Base-by-base conservation (phyloP, 2,329 filamentous ascomycete species). In the Paecilomyces fulvus region DNA sequence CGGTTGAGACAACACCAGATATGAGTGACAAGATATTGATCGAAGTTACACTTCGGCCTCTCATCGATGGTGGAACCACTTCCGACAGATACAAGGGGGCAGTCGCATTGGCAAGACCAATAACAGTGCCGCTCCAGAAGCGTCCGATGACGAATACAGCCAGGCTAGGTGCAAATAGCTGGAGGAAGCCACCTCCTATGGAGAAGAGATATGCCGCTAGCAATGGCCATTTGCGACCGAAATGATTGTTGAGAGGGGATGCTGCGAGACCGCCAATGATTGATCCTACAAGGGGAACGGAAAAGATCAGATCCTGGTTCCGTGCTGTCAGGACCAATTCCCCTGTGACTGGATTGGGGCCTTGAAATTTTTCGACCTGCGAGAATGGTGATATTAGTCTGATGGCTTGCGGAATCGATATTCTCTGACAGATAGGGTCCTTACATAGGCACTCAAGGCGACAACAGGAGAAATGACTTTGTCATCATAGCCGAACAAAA, bases 1-100 rank as follows among this genome's bases (percentile, higher is more conserved):
- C 63, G 0, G 70, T 73, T 17, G 65, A 64, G 12, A 71, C 61
- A 9, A 71, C 67, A 11, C 69, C 69, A 9, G 68, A 64, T 28
- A 62, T 60, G 20, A 70, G 56, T 12, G 65, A 68, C 23, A 71
- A 53, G n/a, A 72, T 70, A 20, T 69, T 69, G 49, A 66, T 64
- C 12, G 63, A 65, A 21, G 64, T 66, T 53, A 72, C 68, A 51
- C 63, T 65, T 53, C 66, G 56, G 2, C 67, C 70, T 57, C 70
- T 62, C 52, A 71, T 65, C 17, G 68, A 63, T 20, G 64, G 59
- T 2, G 68, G 70, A 7, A 73, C 70, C 4, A 72, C 63, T 60
- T 73, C 71, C 3, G 70, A 67, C 17, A 73, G 61, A 62, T 73
- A 73, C 21, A 73, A 56, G 9, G 70, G 70, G 3, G 69, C 69